Evolutionary conservation across 176 grass and related monocot species (phyloP), one percentile per base, ranked within the genome.

Genomic region (Musa schizocarpa): DNA sequence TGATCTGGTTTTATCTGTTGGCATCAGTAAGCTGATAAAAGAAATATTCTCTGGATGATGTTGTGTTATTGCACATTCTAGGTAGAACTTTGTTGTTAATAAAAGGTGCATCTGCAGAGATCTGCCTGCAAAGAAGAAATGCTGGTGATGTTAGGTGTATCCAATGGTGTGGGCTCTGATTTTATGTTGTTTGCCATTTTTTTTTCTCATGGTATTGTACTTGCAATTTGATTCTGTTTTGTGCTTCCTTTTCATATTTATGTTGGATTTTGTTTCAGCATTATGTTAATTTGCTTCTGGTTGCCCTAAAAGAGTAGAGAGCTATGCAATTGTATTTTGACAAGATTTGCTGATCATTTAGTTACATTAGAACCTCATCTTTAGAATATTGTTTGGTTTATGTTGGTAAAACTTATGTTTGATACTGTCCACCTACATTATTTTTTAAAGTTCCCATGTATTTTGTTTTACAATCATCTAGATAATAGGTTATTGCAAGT

Each of bases 41-140:
- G 81, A 34, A 69, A 75, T 55, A 63, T 76, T 86, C 19, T 57
- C 25, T 78, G 67, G 49, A 25, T 61, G 80, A 79, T 87, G 49
- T 78, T 89, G 79, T 80, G 77, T 78, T 82, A 73, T 80, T 56
- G 1, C 68, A 79, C 63, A 73, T 89, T 64, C 61, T 81, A 85
- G 77, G 13, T 82, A 48, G 74, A 67, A n/a, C 82, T 79, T 78
- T 75, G 79, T 0, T 52, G 82, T 85, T 87, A 87, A 74, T n/a
- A n/a, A 77, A 83, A 74, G 79, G 25, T 69, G 34, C 65, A 70
- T 80, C 77, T 80, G 77, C 52, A 80, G 52, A 16, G 11, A 23
- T 75, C 77, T 80, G 76, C 82, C 24, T 53, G 0, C 23, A 52
- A 61, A 85, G 64, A 85, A 83, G 74, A 78, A 71, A 74, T 24